A percentile compares a stretch with the other conserved stretches of the same genome.
phyloP scores from a whole-genome alignment of 2,329 filamentous ascomycete species.

The Penicillium sp. region DNA sequence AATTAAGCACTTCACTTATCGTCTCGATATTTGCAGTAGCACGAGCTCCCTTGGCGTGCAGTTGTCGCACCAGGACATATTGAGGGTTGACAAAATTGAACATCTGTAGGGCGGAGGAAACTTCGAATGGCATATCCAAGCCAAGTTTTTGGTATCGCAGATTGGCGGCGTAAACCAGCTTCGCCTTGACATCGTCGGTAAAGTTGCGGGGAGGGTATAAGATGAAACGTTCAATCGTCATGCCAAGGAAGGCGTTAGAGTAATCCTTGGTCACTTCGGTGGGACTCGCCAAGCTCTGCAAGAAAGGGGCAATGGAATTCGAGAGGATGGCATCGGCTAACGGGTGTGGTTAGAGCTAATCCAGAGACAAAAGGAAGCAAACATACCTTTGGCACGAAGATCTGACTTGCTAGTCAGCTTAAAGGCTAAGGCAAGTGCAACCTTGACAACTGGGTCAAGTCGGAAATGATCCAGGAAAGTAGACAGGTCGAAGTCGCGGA shows the following conservation, averaged over 20 bases:
- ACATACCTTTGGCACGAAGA: constrained; percentile 81
- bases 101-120: constrained; percentile 45
- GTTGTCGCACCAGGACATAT: constrained; percentile 54
- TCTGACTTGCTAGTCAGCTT: constrained; percentile 77
- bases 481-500: constrained; percentile 93
- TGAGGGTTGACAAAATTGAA: constrained; percentile 42
- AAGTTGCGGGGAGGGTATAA: constrained; percentile 84
- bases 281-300: constrained; percentile 69
- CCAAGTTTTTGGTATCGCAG: constrained; percentile 65
- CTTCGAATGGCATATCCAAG: constrained; percentile 41
- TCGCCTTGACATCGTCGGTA: constrained; percentile 70
- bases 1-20: constrained; percentile 57
- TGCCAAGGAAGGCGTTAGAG: constrained; percentile 66
- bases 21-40: constrained; percentile 74
- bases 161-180: constrained; percentile 60
- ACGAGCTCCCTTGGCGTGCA: constrained; percentile 71
- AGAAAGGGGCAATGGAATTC: constrained; percentile 72
- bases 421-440: constrained; percentile 82
- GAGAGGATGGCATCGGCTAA: constrained; percentile 86
- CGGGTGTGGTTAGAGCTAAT: not conserved
- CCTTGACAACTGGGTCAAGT: constrained; percentile 82
- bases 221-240: constrained; percentile 81
- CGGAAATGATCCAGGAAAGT: constrained; percentile 96
- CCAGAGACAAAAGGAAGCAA: not conserved
- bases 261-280: constrained; percentile 64